Base-by-base conservation (phyloP, 2,329 filamentous ascomycete species). In the Cryphonectria naterciae region DNA sequence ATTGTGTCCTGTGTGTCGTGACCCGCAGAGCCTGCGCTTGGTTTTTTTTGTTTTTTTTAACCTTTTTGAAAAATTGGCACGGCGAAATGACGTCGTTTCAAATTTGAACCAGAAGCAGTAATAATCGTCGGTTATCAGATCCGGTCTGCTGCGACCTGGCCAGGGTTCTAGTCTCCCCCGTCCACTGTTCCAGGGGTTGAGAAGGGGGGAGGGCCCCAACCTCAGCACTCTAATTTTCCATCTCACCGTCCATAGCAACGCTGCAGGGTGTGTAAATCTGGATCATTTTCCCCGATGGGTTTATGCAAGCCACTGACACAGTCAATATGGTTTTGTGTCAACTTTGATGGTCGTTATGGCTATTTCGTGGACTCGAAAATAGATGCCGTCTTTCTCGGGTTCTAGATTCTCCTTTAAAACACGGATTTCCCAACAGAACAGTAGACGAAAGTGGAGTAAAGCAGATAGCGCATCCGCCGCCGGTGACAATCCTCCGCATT, bases 101-200 rank as follows among this genome's bases (percentile, higher is more conserved):
- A 1, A 13, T 58, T 19, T 32, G 28, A 32, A 15, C 15, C 28
- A 58, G 28, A 58, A 58, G 15, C 54, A 58, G 25, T 32, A 58
- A 49, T 49, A 49, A 49, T 49, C 46, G 46, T 58, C 54, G 54
- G 25, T 19, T 58, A 32, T 58, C 54, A 32, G 54, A 58, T 58
- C n/a, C 25, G 52, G 52, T 6, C 52, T 15, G 52, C 25, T 58
- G 54, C 54, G 54, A 58, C 54, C 13, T 32, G 15, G 28, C 28
- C 54, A 17, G 54, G 54, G 28, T 56, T 22, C 19, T 22, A 5
- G 19, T 22, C 43, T 49, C 17, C 43, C 25, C 52, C 25, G 25
- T 17, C 25, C 25, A 11, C 22, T n/a, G 10, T 7, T 11, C n/a
- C n/a, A 1, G 37, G 37, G 37, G 1, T 28, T 4, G 13, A 17